These are phyloP conservation scores for Erigeron canadensis DNA, from an alignment of 129 eudicot species.

Conservation along the genomic window DNA sequence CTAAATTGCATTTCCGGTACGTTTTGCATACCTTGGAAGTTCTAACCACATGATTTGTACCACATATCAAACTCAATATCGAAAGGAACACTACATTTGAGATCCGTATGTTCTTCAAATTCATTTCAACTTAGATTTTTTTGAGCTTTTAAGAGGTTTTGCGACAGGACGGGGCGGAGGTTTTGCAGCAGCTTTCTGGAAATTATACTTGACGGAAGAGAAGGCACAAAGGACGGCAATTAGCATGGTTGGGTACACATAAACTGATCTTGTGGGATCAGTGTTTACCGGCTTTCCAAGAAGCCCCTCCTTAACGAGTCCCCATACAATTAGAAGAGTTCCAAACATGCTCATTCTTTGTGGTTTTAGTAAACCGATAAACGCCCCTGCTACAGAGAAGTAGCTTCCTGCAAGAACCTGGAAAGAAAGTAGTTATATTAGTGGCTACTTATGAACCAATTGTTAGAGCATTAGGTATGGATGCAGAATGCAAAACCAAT, in stretches of 20 bases:
- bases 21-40: conserved; percentile 2
- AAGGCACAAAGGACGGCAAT: conserved; percentile 74
- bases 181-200: conserved; percentile 49
- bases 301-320: conserved; percentile 90
- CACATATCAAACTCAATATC: conserved; percentile 4
- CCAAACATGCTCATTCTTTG: conserved; percentile 99
- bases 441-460: not conserved
- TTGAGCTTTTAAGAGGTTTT: conserved; percentile 82
- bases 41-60: conserved; percentile 10
- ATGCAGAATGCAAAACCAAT: too few species aligned
- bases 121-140: conserved; percentile 80
- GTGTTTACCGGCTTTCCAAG: conserved; percentile 62
- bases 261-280: conserved; percentile 67
- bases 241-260: conserved; percentile 90
- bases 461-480: too few species aligned
- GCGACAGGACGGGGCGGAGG: conserved; percentile 52
- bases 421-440: not conserved
- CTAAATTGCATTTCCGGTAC: not conserved
- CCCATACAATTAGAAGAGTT: conserved; percentile 84
- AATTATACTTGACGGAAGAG: conserved; percentile 75
- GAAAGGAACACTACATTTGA: not conserved
- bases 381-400: conserved; percentile 84
- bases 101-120: conserved; percentile 5
- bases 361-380: conserved; percentile 72
- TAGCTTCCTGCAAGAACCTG: conserved; percentile 98